phyloP scores from a whole-genome alignment of 1,284 basidiomycete genomes.

The Sporisorium scitamineum region DNA sequence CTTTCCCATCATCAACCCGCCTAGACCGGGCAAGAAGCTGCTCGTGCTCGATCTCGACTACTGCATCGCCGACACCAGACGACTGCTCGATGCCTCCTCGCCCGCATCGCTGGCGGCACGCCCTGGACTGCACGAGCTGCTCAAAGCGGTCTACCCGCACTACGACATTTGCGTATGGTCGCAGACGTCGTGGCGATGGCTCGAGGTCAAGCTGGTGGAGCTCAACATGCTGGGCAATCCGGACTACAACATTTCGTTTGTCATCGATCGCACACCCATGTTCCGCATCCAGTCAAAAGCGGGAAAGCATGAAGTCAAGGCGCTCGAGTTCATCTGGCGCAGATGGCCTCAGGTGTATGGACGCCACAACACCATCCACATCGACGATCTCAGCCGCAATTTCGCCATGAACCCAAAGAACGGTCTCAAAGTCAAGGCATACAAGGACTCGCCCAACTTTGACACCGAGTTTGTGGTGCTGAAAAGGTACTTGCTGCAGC shows the following conservation, averaged over 20 bases:
- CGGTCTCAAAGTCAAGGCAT: constrained; percentile 82
- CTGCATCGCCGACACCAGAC: constrained; percentile 65
- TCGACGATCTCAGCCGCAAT: constrained; percentile 83
- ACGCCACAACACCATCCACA: constrained; percentile 80
- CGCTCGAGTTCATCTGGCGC: constrained; percentile 65
- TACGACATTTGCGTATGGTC: constrained; percentile 67
- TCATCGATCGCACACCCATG: constrained; percentile 85
- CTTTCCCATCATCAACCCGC: constrained; percentile 55
- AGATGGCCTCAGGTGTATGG: constrained; percentile 56
- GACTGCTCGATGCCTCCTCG: constrained; percentile 78
- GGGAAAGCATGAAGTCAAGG: constrained; percentile 76
- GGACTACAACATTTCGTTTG: constrained; percentile 53
- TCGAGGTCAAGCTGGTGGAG: constrained; percentile 89
- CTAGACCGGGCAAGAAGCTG: constrained; percentile 72
- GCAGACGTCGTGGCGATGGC: constrained; percentile 86
- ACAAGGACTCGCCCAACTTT: constrained; percentile 51
- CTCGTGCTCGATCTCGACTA: constrained; percentile 90
- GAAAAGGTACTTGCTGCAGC: constrained; percentile 47
- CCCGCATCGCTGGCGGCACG: constrained; percentile 81
- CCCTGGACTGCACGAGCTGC: constrained; percentile 84
- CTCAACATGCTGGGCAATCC: constrained; percentile 77
- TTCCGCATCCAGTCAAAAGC: constrained; percentile 82
- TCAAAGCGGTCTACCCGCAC: constrained; percentile 62
- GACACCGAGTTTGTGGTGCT: constrained; percentile 57
- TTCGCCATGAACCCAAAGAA: constrained; percentile 87